phyloP scores from a whole-genome alignment of 164 flowering plant genomes.

The Vitis labrusca region DNA sequence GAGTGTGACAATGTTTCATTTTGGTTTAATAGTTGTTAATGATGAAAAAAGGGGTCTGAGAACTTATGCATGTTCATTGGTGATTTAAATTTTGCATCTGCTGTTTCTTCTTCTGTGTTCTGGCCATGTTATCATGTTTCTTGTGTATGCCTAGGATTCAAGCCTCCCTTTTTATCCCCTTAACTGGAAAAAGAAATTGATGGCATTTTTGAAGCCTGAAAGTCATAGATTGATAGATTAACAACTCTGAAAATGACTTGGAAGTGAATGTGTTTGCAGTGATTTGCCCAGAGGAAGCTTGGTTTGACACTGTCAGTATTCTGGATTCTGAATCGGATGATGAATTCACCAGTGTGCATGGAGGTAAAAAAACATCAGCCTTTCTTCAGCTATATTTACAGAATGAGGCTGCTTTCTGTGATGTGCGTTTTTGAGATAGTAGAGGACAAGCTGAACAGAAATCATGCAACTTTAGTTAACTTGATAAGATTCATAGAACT shows the following conservation, averaged over 20 bases:
- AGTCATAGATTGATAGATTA: not conserved
- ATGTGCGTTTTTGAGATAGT: no score
- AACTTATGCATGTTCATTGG: not conserved
- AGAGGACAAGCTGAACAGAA: not conserved
- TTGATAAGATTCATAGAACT: not conserved
- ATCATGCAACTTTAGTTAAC: not conserved
- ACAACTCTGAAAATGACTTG: constrained; percentile 1
- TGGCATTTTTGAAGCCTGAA: not conserved
- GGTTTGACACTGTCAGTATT: constrained; percentile 88
- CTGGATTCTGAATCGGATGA: constrained; percentile 97
- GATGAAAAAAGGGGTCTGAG: not conserved
- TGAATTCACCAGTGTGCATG: constrained; percentile 83
- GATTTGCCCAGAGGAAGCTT: constrained; percentile 69
- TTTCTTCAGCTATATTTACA: not conserved
- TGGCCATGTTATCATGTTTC: no score
- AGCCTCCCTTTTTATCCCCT: not conserved
- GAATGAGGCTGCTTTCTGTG: not conserved
- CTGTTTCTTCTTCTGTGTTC: no score
- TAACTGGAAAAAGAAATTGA: not conserved
- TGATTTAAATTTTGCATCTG: not conserved
- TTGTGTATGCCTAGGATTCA: no score
- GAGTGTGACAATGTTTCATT: not conserved
- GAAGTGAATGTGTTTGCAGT: constrained; percentile 40
- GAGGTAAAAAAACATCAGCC: constrained; percentile 52
- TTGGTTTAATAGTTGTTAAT: not conserved